These are phyloP conservation scores for Aspergillus brunneoviolaceus DNA, from an alignment of 2,329 filamentous ascomycete genomes.

Conservation along the genomic window DNA sequence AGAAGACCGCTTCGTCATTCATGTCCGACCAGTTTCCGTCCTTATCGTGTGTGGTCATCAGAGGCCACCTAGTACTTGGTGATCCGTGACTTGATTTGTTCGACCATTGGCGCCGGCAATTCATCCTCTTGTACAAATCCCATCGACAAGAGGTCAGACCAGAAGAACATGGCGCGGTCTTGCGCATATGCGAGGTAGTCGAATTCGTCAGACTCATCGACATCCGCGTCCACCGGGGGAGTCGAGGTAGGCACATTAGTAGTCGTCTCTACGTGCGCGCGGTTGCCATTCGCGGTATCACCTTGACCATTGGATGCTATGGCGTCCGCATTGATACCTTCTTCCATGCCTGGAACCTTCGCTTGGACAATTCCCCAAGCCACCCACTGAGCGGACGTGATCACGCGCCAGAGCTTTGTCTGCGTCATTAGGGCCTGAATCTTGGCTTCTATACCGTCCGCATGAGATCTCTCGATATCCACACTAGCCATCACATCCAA, in stretches of 20 bases:
- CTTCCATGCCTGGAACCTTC: conserved; percentile 72
- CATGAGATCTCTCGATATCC: conserved; percentile 62
- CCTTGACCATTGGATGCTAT: conserved; percentile 16
- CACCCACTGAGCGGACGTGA: conserved; percentile 87
- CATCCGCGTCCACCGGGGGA: conserved; percentile 45
- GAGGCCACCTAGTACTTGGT: conserved; percentile 57
- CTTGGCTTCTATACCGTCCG: conserved; percentile 65
- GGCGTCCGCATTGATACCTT: conserved; percentile 28
- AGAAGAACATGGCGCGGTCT: conserved; percentile 88
- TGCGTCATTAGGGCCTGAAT: conserved; percentile 73
- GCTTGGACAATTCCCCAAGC: conserved; percentile 97
- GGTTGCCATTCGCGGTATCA: conserved; percentile 10
- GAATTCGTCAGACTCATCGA: conserved; percentile 71
- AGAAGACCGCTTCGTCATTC: conserved; percentile 1
- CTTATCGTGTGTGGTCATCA: neutral
- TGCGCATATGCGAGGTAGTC: conserved; percentile 92
- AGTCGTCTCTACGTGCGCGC: conserved; percentile 6
- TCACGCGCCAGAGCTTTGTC: conserved; percentile 78
- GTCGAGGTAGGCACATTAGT: conserved; percentile 21
- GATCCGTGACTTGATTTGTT: conserved; percentile 60
- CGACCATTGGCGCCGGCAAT: conserved; percentile 65
- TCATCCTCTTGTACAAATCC: conserved; percentile 75
- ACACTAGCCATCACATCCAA: conserved; percentile 51
- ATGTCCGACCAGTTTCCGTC: neutral
- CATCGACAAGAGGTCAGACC: conserved; percentile 80